Percentiles rank a stretch among this genome's conserved stretches.
phyloP scores from a whole-genome alignment of 305 asterid species.

The Ajuga reptans region DNA sequence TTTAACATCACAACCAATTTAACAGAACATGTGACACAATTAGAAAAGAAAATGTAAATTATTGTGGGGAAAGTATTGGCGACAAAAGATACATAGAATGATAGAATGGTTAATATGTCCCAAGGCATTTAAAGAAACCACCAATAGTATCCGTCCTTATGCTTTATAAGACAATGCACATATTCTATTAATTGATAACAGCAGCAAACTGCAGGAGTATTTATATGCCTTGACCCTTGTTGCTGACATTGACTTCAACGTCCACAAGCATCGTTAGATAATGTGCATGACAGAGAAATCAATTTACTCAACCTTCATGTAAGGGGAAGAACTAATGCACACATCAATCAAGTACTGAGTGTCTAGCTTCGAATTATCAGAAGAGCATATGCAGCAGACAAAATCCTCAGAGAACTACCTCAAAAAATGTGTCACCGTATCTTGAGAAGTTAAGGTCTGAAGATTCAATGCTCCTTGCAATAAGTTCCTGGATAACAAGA shows the following conservation, averaged over 20 bases:
- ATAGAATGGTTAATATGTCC: neutral
- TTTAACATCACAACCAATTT: neutral
- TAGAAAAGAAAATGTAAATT: neutral
- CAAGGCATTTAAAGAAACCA: neutral
- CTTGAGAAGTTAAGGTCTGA: conserved; percentile 84
- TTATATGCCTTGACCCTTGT: neutral
- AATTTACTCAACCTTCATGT: neutral
- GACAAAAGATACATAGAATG: neutral
- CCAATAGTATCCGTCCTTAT: neutral
- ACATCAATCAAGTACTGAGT: neutral
- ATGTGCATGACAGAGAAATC: neutral
- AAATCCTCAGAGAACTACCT: conserved; percentile 35
- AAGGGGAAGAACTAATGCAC: neutral
- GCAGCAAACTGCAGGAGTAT: neutral
- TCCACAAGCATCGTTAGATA: neutral
- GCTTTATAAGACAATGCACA: neutral
- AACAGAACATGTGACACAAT: neutral
- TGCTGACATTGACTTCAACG: neutral
- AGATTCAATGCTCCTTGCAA: conserved; percentile 80
- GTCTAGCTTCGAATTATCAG: neutral
- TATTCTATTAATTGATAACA: neutral
- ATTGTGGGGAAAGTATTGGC: neutral
- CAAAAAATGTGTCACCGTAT: conserved; percentile 97
- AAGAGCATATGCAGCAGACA: neutral
- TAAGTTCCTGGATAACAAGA: conserved; percentile 65